Base-by-base conservation (phyloP, 1,139 yeast species). In the Protomyces arabidopsidicola region DNA sequence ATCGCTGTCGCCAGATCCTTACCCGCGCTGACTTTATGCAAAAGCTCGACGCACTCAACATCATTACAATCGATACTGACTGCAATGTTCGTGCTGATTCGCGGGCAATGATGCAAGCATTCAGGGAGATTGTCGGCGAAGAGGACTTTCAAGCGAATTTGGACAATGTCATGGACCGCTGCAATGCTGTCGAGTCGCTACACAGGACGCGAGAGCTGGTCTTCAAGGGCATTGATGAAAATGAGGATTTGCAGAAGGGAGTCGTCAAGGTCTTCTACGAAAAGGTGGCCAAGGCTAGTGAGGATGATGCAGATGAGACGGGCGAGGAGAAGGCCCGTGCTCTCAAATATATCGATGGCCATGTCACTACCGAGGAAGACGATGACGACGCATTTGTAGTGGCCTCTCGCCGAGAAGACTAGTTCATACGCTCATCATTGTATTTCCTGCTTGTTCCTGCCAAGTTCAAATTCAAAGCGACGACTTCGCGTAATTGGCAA, bases 101-200 rank as follows among this genome's bases (percentile, higher is more conserved):
- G 2, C 87, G 87, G 1, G 91, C 95, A 1, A 88, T 88, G 95
- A 87, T 88, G 95, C 81, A 91, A 69, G 95, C 93, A 1, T 88
- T 88, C 72, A 84, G 87, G 66, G 95, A 88, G 71, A 86, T 88
- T 63, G 87, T 87, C 0, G 76, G 83, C 1, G 85, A 84, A 73
- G 88, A 89, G 0, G 87, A 85, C 22, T 88, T 88, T 70, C 86
- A 86, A 64, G 82, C 84, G 64, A 75, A 88, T n/a, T 75, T 88
- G 45, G 80, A 81, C 18, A 89, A 87, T 65, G 86, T 95, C 0
- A 76, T 84, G n/a, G 84, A 85, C 64, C 77, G 96, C 64, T 88
- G 88, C 1, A 81, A 83, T 9, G 93, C 85, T 50, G 88, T 88
- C 64, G 96, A 88, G 73, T 82, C 90, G 0, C 76, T 88, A 63